Evolutionary conservation across 2,329 filamentous ascomycete genomes (phyloP).

Genomic region (Magnaporthiopsis rhizophila): DNA sequence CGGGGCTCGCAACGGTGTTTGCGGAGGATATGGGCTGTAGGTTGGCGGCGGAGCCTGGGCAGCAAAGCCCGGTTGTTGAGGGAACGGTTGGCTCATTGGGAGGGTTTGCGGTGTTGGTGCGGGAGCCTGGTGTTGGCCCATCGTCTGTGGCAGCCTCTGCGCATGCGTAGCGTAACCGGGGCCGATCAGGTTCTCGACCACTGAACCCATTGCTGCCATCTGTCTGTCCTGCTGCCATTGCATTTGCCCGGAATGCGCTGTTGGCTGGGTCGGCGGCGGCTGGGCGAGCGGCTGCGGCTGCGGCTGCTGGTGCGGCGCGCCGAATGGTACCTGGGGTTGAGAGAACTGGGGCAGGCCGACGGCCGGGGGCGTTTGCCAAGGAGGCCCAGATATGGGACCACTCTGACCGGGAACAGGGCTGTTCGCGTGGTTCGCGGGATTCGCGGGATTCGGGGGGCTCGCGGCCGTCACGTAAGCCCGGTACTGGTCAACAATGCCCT

Average conservation of each 20-base stretch:
- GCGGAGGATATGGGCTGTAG: neutral
- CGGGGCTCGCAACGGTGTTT: slow-evolving; percentile 6
- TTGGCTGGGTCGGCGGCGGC: neutral
- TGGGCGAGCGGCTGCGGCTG: neutral
- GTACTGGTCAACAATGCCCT: neutral
- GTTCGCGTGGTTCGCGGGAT: slow-evolving; percentile 6
- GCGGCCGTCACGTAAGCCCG: slow-evolving; percentile 2
- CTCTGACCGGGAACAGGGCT: neutral
- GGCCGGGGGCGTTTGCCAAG: neutral
- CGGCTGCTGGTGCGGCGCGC: no score
- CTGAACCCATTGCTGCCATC: no score
- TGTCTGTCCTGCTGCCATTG: neutral
- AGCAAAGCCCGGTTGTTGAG: neutral
- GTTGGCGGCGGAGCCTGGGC: neutral
- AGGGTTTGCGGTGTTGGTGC: neutral
- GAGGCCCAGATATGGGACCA: neutral
- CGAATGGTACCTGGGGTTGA: neutral
- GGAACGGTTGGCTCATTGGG: neutral
- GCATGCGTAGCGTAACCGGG: neutral
- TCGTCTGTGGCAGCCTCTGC: neutral
- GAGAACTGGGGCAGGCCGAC: neutral
- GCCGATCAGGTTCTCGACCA: no score
- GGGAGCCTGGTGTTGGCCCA: neutral
- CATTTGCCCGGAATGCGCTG: neutral
- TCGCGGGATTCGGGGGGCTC: neutral